Evolutionary conservation across 306 rosid species (phyloP).

Genomic region (Morella rubra): DNA sequence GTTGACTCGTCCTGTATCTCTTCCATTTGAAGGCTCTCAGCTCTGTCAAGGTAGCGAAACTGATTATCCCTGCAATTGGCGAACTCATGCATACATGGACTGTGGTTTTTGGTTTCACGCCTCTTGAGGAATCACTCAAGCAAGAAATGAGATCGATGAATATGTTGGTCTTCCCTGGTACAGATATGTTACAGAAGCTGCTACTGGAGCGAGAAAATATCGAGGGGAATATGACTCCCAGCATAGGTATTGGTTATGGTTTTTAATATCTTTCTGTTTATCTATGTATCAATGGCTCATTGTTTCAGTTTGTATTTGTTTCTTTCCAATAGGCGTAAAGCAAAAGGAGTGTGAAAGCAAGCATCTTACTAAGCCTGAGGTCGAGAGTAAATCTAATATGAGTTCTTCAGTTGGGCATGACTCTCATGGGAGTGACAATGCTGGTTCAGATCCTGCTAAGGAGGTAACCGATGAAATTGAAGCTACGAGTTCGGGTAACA

Average conservation of each 20-base stretch:
- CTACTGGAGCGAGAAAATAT: slow-evolving; percentile 46
- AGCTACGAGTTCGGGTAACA: slow-evolving; percentile 7
- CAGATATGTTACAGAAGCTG: slow-evolving; percentile 90
- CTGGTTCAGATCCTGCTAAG: slow-evolving; percentile 11
- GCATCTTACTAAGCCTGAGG: slow-evolving; percentile 31
- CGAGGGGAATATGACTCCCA: slow-evolving; percentile 41
- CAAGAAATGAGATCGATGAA: slow-evolving; percentile 74
- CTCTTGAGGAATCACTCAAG: slow-evolving; percentile 69
- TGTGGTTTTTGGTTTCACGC: slow-evolving; percentile 71
- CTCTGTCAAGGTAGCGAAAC: slow-evolving; percentile 75
- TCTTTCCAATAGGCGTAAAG: slow-evolving; percentile 44
- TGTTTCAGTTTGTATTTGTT: slow-evolving; percentile 24
- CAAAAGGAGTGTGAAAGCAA: slow-evolving; percentile 38
- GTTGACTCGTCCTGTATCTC: slow-evolving; percentile 26
- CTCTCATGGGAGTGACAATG: slow-evolving; percentile 28
- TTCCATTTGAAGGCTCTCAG: slow-evolving; percentile 61
- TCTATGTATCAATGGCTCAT: slow-evolving; percentile 2
- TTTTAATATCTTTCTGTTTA: slow-evolving; percentile 17
- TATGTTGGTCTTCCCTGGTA: slow-evolving; percentile 95
- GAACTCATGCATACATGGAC: slow-evolving; percentile 92
- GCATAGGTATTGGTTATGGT: slow-evolving; percentile 32
- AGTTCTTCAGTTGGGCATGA: slow-evolving; percentile 30
- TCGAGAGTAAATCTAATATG: slow-evolving; percentile 32
- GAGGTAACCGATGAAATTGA: slow-evolving; percentile 28
- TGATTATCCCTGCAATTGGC: slow-evolving; percentile 90